These are phyloP conservation scores for Colletotrichum sp. DNA, from an alignment of 2,329 filamentous ascomycete species.

Conservation along the genomic window DNA sequence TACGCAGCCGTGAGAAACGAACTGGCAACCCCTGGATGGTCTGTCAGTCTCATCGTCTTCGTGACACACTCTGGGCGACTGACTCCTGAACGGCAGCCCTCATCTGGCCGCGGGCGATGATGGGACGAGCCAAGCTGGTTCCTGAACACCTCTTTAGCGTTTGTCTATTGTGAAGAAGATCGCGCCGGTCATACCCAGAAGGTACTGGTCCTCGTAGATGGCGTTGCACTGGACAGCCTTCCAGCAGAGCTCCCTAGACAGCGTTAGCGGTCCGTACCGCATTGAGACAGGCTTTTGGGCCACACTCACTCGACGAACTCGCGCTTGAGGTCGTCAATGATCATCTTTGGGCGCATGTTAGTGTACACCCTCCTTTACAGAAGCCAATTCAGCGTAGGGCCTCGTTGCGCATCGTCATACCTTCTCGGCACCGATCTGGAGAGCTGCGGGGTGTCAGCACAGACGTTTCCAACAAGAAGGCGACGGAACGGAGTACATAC, in stretches of 20 bases:
- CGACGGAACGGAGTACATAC: slow-evolving; percentile 28
- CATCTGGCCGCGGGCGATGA: slow-evolving; percentile 70
- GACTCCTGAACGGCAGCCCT: slow-evolving; percentile 24
- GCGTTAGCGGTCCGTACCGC: not conserved
- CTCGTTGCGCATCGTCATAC: not conserved
- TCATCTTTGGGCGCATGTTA: slow-evolving; percentile 35
- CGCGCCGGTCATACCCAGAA: slow-evolving; percentile 42
- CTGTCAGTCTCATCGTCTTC: not conserved
- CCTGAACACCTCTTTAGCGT: slow-evolving; percentile 30
- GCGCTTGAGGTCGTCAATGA: slow-evolving; percentile 66
- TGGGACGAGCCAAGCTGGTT: slow-evolving; percentile 66
- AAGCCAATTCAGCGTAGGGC: not conserved
- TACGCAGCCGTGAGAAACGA: slow-evolving; percentile 53
- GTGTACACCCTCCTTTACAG: not conserved
- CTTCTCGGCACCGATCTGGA: slow-evolving; percentile 22
- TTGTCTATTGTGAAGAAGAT: not conserved
- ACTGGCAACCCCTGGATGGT: slow-evolving; percentile 33
- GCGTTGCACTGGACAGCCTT: slow-evolving; percentile 68
- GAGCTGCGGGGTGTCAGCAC: not conserved
- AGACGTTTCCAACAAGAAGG: not conserved
- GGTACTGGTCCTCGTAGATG: slow-evolving; percentile 62
- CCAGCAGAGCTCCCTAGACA: slow-evolving; percentile 68
- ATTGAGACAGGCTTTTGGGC: not conserved
- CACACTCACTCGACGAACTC: slow-evolving; percentile 67
- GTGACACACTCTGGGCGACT: not conserved